Base-by-base conservation (phyloP, 139 green algal species). In the Diplosphaera chodatii region DNA sequence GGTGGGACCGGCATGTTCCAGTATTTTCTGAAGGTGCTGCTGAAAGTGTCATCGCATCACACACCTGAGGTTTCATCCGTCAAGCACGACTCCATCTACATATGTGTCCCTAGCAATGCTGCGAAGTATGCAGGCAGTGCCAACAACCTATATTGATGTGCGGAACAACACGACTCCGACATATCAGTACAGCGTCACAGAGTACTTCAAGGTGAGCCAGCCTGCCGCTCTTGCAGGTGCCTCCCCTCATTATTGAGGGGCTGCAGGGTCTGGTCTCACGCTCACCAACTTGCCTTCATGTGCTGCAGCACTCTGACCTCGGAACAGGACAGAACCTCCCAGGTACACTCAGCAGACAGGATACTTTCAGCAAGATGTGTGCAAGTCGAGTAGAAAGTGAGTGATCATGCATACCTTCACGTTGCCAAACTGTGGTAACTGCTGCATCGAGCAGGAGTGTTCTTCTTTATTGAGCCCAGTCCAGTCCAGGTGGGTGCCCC, bases 391-490 rank as follows among this genome's bases (percentile, higher is more conserved):
- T n/a, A n/a, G n/a, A n/a, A n/a, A n/a, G n/a, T n/a, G n/a, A n/a
- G n/a, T n/a, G n/a, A n/a, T n/a, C n/a, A n/a, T n/a, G n/a, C n/a
- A n/a, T n/a, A n/a, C n/a, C n/a, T n/a, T n/a, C n/a, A n/a, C n/a
- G n/a, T n/a, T n/a, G n/a, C n/a, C n/a, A n/a, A n/a, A n/a, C n/a
- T n/a, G n/a, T n/a, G n/a, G n/a, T n/a, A n/a, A n/a, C n/a, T n/a
- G n/a, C n/a, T n/a, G n/a, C n/a, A n/a, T n/a, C n/a, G n/a, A 20
- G 37, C 37, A 48, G 37, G 95, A 40, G 85, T 99, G 0, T 99
- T 99, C 73, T 94, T 99, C 75, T 99, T 97, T 79, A 99, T 98
- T 65, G 95, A 99, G 73, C 83, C 98, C 4, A 96, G 89, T 0
- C 92, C 95, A 41, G 96, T 99, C 79, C 96, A 96, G 84, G 91